Evolutionary conservation across 2,329 filamentous ascomycete species (phyloP).

Genomic region (Curvularia lunata): DNA sequence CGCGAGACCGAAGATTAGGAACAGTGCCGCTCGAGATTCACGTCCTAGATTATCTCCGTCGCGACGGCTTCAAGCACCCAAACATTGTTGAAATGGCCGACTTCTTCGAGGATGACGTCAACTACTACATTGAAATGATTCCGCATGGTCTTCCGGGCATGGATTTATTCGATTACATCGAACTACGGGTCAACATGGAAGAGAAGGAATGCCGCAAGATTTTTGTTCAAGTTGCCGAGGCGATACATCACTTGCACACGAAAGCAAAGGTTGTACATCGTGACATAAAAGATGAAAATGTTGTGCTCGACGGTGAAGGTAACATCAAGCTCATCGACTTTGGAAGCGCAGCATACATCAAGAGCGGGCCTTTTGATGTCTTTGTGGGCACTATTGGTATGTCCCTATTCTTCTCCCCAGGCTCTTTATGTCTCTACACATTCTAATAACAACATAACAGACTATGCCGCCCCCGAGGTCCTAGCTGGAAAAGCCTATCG

Average conservation of each 20-base stretch:
- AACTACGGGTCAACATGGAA: constrained; percentile 94
- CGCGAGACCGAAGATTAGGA: constrained; percentile 86
- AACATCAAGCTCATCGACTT: constrained; percentile 98
- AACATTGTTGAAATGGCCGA: constrained; percentile 74
- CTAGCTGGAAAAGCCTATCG: constrained; percentile 89
- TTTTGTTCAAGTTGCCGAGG: constrained; percentile 89
- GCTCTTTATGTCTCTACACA: neutral
- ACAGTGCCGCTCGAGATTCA: constrained; percentile 98
- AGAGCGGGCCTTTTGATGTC: constrained; percentile 96
- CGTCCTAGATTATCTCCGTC: constrained; percentile 88
- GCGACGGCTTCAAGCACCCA: constrained; percentile 68
- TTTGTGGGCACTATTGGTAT: constrained; percentile 98
- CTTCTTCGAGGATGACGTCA: constrained; percentile 78
- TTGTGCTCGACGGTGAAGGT: constrained; percentile 92
- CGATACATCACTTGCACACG: constrained; percentile 88
- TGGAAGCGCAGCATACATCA: constrained; percentile 96
- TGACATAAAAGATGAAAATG: constrained; percentile 99
- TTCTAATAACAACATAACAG: constrained; percentile 55
- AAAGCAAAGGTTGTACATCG: constrained; percentile 92
- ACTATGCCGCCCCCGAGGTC: constrained; percentile 98
- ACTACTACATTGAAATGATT: constrained; percentile 99
- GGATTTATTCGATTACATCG: constrained; percentile 99
- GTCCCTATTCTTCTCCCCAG: constrained; percentile 37
- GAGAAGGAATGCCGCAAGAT: constrained; percentile 93
- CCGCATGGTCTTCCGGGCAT: constrained; percentile 95